These are phyloP conservation scores for Nothomitra cinnamomea DNA, from an alignment of 2,329 filamentous ascomycete species.

Conservation along the genomic window DNA sequence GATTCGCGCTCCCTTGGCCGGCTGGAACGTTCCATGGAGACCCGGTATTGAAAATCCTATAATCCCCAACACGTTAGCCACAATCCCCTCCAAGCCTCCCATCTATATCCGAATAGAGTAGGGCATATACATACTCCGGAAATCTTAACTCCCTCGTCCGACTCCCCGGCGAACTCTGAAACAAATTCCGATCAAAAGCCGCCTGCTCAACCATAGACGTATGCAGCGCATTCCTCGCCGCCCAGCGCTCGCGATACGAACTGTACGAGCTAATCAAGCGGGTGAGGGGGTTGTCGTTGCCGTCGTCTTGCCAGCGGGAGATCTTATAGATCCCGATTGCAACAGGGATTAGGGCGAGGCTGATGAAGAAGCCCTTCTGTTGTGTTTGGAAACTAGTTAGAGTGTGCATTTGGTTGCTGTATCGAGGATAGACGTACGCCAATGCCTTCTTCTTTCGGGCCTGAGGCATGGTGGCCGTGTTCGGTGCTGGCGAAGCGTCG, in stretches of 20 bases:
- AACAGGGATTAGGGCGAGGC: slow-evolving; percentile 28
- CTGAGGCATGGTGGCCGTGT: neutral
- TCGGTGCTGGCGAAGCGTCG: slow-evolving; percentile 1
- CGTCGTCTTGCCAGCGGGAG: slow-evolving; percentile 16
- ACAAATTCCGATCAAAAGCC: slow-evolving; percentile 43
- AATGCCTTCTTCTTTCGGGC: neutral
- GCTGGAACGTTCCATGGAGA: slow-evolving; percentile 47
- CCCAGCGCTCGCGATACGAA: slow-evolving; percentile 34
- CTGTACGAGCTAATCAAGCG: slow-evolving; percentile 38
- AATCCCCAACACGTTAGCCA: neutral
- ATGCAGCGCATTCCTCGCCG: slow-evolving; percentile 41
- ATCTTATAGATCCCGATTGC: slow-evolving; percentile 28
- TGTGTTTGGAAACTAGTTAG: slow-evolving; percentile 4
- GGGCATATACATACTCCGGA: slow-evolving; percentile 41
- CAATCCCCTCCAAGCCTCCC: neutral
- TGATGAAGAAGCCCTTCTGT: slow-evolving; percentile 30
- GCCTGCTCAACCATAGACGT: slow-evolving; percentile 44
- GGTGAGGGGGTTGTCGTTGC: slow-evolving; percentile 26
- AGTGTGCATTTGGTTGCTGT: neutral
- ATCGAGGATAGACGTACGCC: neutral
- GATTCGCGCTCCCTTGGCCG: slow-evolving; percentile 37
- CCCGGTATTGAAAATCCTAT: slow-evolving; percentile 43
- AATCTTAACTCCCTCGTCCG: slow-evolving; percentile 36
- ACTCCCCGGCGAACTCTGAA: slow-evolving; percentile 29
- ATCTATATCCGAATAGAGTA: neutral